These are phyloP conservation scores for Podaxis pistillaris DNA, from an alignment of 768 basidiomycete species.

Conservation along the genomic window DNA sequence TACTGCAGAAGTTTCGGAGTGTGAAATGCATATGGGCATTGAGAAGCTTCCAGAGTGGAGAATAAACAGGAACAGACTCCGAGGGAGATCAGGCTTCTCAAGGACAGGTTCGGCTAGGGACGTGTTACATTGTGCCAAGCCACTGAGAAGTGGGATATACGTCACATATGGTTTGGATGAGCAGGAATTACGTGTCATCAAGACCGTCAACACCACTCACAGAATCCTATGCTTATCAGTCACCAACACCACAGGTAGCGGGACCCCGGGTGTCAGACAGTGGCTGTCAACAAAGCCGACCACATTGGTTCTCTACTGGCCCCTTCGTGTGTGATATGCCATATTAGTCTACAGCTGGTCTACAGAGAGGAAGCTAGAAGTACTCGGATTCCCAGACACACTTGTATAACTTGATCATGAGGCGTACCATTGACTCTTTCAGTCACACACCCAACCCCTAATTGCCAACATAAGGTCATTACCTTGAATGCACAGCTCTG, in stretches of 20 bases:
- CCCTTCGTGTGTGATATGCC: conserved; percentile 96
- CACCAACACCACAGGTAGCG: conserved; percentile 59
- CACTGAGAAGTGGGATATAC: neutral
- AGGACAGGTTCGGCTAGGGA: no score
- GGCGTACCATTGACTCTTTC: neutral
- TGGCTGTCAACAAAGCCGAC: conserved; percentile 88
- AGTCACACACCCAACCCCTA: conserved; percentile 87
- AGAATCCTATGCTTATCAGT: conserved; percentile 78
- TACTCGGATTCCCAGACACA: conserved; percentile 88
- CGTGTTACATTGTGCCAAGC: neutral
- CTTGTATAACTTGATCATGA: neutral
- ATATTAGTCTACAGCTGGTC: conserved; percentile 75
- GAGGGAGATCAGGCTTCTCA: no score
- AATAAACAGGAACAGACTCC: no score
- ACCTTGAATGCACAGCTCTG: conserved; percentile 64
- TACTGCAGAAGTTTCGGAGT: neutral
- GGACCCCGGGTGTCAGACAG: conserved; percentile 87
- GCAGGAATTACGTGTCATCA: conserved; percentile 37
- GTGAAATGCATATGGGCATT: no score
- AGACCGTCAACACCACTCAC: conserved; percentile 56
- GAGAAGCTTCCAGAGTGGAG: no score
- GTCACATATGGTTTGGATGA: neutral
- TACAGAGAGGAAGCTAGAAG: conserved; percentile 71
- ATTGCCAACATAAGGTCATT: conserved; percentile 69
- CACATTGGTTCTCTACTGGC: conserved; percentile 88